Evolutionary conservation across 805 yeast species (phyloP).

Genomic region (Torulaspora maleeae): DNA sequence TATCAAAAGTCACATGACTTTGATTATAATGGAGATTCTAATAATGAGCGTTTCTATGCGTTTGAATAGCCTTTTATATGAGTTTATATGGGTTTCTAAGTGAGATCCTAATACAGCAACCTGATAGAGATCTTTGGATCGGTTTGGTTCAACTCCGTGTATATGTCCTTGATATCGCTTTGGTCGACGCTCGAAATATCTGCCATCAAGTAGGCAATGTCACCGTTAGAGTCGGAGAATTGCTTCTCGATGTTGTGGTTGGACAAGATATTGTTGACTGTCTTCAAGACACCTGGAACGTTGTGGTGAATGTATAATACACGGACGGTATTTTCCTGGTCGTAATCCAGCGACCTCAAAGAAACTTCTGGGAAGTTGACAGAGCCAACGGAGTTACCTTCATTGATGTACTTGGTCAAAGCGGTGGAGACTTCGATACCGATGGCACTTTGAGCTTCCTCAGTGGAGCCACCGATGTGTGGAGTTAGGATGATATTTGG

Average conservation of each 20-base stretch:
- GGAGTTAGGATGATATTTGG: slow-evolving; percentile 92
- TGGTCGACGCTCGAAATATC: slow-evolving; percentile 83
- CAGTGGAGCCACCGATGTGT: slow-evolving; percentile 98
- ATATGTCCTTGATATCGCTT: slow-evolving; percentile 76
- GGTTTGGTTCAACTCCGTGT: slow-evolving; percentile 82
- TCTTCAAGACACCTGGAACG: slow-evolving; percentile 97
- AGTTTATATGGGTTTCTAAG: not conserved
- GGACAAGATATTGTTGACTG: slow-evolving; percentile 92
- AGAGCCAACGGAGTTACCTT: slow-evolving; percentile 91
- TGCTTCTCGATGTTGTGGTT: slow-evolving; percentile 96
- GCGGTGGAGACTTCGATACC: slow-evolving; percentile 92
- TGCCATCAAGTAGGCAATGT: slow-evolving; percentile 96
- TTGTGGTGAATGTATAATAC: slow-evolving; percentile 94
- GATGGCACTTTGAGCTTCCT: slow-evolving; percentile 96
- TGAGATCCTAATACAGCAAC: slow-evolving; percentile 58
- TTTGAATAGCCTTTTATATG: not conserved
- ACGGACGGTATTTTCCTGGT: slow-evolving; percentile 84
- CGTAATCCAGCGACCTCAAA: slow-evolving; percentile 79
- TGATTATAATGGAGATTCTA: not conserved
- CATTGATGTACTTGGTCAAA: slow-evolving; percentile 86
- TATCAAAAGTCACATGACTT: not conserved
- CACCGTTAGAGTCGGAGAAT: slow-evolving; percentile 94
- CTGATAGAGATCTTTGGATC: slow-evolving; percentile 89
- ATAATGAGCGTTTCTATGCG: not conserved
- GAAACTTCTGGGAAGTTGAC: slow-evolving; percentile 99